A percentile compares a stretch with the other conserved stretches of the same genome.
These are phyloP conservation scores for Solanum ahanhuiri DNA, from an alignment of 257 asterid genomes.

Conservation along the genomic window DNA sequence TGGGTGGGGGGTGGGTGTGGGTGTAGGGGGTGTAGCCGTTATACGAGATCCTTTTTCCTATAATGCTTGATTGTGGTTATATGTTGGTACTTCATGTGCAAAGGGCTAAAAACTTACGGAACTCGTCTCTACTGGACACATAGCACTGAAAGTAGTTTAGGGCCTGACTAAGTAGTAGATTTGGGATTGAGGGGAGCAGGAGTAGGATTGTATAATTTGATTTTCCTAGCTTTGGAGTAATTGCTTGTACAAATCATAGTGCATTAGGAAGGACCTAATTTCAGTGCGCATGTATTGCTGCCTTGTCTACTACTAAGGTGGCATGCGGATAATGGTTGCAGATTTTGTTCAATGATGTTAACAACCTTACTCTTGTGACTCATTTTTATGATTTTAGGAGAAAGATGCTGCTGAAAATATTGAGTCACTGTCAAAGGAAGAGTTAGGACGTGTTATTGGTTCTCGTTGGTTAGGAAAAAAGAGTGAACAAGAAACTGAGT, in stretches of 20 bases:
- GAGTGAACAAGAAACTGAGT: slow-evolving; percentile 41
- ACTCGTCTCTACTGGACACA: neutral
- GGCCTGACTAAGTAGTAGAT: neutral
- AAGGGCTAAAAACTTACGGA: neutral
- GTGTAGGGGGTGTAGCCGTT: neutral
- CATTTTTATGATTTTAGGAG: slow-evolving; percentile 31
- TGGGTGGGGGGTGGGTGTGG: neutral
- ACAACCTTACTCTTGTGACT: neutral
- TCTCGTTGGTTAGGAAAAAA: slow-evolving; percentile 93
- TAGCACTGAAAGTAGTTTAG: neutral
- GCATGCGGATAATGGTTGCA: neutral
- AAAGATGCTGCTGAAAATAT: slow-evolving; percentile 31
- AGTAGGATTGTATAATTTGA: neutral
- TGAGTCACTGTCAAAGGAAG: slow-evolving; percentile 81
- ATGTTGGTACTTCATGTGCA: neutral
- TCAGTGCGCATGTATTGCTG: neutral
- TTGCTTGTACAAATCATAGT: neutral
- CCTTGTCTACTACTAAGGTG: neutral
- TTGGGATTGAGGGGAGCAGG: neutral
- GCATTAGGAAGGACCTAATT: neutral
- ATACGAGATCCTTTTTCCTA: neutral
- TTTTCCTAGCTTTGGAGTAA: neutral
- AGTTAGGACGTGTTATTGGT: slow-evolving; percentile 84
- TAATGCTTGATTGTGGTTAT: neutral
- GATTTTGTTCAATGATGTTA: neutral